Conservation (phyloP, 306 rosid genomes). For the Medicago arabica region DNA sequence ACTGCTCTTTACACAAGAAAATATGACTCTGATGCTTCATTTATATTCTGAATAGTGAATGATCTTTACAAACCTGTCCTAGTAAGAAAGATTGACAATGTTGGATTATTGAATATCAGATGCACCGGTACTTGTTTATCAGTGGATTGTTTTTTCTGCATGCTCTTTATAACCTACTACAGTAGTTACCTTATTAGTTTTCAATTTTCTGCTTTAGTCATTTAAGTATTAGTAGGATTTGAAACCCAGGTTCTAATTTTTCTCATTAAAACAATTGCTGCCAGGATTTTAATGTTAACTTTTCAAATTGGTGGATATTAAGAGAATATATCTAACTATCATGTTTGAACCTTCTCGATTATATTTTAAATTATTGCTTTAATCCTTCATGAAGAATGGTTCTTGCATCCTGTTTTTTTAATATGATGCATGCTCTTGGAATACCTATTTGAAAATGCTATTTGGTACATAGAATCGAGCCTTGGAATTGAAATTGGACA, state of each 20-base stretch:
- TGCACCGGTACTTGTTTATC: not conserved
- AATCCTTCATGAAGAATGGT: conserved; percentile 8
- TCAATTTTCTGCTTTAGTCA: not conserved
- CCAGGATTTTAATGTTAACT: not conserved
- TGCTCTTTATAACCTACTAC: not conserved
- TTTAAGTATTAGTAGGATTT: not conserved
- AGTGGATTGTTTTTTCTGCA: not conserved
- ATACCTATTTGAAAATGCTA: conserved; percentile 7
- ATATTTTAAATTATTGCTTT: not conserved
- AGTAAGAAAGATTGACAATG: not conserved
- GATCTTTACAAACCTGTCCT: not conserved
- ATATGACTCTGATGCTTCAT: no score
- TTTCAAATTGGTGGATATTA: not conserved
- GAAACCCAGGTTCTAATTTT: not conserved
- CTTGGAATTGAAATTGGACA: not conserved
- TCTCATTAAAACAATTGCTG: not conserved
- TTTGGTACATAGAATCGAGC: conserved; percentile 8
- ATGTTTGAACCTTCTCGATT: not conserved
- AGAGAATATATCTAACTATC: not conserved
- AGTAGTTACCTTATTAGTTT: not conserved
- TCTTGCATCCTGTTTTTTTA: not conserved
- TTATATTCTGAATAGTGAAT: not conserved
- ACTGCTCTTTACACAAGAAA: no score
- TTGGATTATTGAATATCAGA: not conserved
- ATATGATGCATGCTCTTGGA: not conserved